Evolutionary conservation across 768 basidiomycete genomes (phyloP).

Genomic region (Mycena capillaripes): DNA sequence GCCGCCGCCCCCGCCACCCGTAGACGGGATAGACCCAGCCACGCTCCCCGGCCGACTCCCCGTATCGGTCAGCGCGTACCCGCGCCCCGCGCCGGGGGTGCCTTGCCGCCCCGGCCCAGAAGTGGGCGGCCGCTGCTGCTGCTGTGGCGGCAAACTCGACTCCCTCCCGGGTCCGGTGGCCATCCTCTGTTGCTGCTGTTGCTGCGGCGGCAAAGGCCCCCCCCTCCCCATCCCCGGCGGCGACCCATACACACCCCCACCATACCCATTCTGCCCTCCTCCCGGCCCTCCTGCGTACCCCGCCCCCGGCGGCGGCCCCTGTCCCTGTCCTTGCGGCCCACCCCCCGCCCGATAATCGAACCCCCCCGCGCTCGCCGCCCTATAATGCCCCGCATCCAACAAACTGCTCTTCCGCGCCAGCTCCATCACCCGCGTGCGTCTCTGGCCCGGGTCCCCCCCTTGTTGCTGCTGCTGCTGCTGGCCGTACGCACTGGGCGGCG

Average conservation of each 20-base stretch:
- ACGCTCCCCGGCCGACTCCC: conserved; percentile 30
- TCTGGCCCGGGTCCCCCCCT: neutral
- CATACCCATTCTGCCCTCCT: conserved; percentile 7
- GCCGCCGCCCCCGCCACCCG: conserved; percentile 34
- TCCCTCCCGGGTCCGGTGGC: conserved; percentile 27
- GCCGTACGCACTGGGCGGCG: neutral
- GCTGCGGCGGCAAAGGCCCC: conserved; percentile 40
- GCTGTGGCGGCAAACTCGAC: conserved; percentile 26
- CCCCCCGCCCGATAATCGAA: conserved; percentile 30
- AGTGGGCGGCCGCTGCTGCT: neutral
- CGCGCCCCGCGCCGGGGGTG: conserved; percentile 19
- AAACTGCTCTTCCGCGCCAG: conserved; percentile 38
- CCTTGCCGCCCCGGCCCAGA: conserved; percentile 26
- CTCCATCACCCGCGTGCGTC: conserved; percentile 36
- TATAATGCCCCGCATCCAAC: conserved; percentile 20
- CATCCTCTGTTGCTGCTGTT: conserved; percentile 29
- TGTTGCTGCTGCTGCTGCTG: neutral
- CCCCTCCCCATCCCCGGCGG: conserved; percentile 37
- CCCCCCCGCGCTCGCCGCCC: conserved; percentile 24
- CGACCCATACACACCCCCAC: neutral
- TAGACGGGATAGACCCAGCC: no score
- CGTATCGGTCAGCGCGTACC: conserved; percentile 32
- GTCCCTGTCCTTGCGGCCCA: no score
- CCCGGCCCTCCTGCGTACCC: neutral
- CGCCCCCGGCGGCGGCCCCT: neutral